phyloP scores from a whole-genome alignment of 192 early-diverging fungal genomes.

The Coemansia sp. region DNA sequence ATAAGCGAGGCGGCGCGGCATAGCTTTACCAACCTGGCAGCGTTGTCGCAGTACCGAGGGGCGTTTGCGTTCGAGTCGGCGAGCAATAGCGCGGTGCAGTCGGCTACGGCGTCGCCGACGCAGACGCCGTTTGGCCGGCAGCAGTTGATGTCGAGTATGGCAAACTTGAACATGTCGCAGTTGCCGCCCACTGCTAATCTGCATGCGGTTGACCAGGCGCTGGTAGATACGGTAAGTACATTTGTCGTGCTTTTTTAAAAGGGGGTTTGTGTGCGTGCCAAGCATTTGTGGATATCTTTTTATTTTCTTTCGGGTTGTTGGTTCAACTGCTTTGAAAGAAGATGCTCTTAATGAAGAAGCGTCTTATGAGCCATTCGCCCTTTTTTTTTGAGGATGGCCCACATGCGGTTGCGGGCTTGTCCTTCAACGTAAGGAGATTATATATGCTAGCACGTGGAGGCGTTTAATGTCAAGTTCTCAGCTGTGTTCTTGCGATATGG shows the following conservation, averaged over 20 bases:
- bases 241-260: not conserved
- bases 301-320: not conserved
- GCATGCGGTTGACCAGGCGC: not conserved
- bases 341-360: too few species aligned
- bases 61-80: slow-evolving; percentile 27
- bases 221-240: slow-evolving; percentile 17
- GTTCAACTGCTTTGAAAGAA: too few species aligned
- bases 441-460: too few species aligned
- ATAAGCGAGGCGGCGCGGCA: not conserved
- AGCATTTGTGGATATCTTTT: not conserved
- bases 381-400: too few species aligned
- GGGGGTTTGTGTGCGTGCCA: not conserved
- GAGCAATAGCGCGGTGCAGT: slow-evolving; percentile 38
- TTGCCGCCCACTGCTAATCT: slow-evolving; percentile 22
- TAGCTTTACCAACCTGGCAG: slow-evolving; percentile 34
- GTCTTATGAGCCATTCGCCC: too few species aligned
- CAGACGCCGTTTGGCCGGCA: slow-evolving; percentile 14
- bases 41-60: slow-evolving; percentile 13
- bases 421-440: too few species aligned
- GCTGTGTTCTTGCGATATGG: too few species aligned
- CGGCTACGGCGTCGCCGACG: slow-evolving; percentile 43
- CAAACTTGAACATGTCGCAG: slow-evolving; percentile 42
- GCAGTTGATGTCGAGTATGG: slow-evolving; percentile 38
- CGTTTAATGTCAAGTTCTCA: too few species aligned
- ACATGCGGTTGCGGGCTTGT: too few species aligned